Evolutionary conservation across 1,139 yeast genomes (phyloP), one percentile per base, ranked within the genome.

Genomic region (Blastobotrys malaysiensis): DNA sequence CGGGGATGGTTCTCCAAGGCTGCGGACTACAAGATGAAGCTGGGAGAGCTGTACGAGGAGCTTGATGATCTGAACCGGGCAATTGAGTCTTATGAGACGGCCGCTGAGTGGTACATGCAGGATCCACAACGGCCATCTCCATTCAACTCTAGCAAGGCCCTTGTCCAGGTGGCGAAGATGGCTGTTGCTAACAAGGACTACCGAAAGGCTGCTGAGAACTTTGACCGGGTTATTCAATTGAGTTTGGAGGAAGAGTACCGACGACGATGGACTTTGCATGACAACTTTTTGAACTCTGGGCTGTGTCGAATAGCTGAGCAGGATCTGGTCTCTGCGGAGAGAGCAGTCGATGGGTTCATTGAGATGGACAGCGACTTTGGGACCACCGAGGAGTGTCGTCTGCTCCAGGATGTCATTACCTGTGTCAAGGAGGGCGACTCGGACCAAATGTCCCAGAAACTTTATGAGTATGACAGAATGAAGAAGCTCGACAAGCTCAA

Each of bases 1-100:
- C 83, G 90, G 61, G 99, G 99, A 13, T 97, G 91, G 68, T 95
- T 93, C 73, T 83, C 99, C 68, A 79, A 99, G 68, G 97, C 96
- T 20, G 99, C 99, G 18, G 89, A 89, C 68, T 91, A 88, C 72
- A 86, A 93, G 65, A 82, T 86, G 77, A 98, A 93, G 68, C 78
- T 93, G 65, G 99, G 91, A 2, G 93, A 84, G 61, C 72, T 93
- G 49, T 89, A 88, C 68, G 98, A 93, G 70, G 78, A 78, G 50
- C 74, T 87, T 43, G 79, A 80, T 53, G 95, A 91, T 65, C 70
- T 73, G 22, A 75, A 77, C 16, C 80, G 80, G 61, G 97, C 99
- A 2, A 78, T 86, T 54, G 77, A 78, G 56, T 82, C 93, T 26
- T 93, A 87, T 69, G 96, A 90, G 67, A 88, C 86, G 64, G 97